A percentile compares a stretch with the other conserved stretches of the same genome.
phyloP scores from a whole-genome alignment of 768 basidiomycete species.

The Suillus luteus region DNA sequence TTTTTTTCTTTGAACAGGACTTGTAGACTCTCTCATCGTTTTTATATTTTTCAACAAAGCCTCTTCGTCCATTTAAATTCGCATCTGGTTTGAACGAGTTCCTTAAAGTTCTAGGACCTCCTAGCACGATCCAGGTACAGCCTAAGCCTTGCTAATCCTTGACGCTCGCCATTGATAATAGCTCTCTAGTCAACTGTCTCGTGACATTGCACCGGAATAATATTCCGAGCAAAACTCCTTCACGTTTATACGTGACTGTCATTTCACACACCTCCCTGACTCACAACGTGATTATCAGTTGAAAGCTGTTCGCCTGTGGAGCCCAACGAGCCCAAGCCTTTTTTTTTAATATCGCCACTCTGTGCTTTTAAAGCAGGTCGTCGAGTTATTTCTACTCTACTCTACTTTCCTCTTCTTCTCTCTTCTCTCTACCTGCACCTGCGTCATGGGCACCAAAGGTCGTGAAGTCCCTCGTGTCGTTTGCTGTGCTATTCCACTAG shows the following conservation, averaged over 20 bases:
- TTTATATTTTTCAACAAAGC: background rate
- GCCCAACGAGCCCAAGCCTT: background rate
- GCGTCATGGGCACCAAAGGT: slow-evolving; percentile 63
- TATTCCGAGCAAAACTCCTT: background rate
- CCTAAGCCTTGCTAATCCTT: background rate
- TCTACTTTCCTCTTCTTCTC: background rate
- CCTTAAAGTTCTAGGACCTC: background rate
- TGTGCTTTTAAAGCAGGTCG: slow-evolving; percentile 1
- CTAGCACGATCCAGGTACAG: slow-evolving; percentile 3
- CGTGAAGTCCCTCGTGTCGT: slow-evolving; percentile 81
- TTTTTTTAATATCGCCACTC: background rate
- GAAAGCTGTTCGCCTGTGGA: slow-evolving; percentile 3
- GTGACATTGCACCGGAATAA: background rate
- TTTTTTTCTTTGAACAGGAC: background rate
- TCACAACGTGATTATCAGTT: background rate
- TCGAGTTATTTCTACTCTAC: background rate
- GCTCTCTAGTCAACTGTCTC: background rate
- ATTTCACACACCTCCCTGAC: slow-evolving; percentile 10
- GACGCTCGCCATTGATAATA: slow-evolving; percentile 6
- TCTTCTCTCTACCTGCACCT: slow-evolving; percentile 5
- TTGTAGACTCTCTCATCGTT: background rate
- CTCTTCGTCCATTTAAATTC: background rate
- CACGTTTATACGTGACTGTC: slow-evolving; percentile 6
- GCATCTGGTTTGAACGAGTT: background rate
- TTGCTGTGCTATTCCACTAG: slow-evolving; percentile 88